Evolutionary conservation across 225 moss, liverwort and hornwort species (phyloP).

Genomic region (Physcomitrium patens): DNA sequence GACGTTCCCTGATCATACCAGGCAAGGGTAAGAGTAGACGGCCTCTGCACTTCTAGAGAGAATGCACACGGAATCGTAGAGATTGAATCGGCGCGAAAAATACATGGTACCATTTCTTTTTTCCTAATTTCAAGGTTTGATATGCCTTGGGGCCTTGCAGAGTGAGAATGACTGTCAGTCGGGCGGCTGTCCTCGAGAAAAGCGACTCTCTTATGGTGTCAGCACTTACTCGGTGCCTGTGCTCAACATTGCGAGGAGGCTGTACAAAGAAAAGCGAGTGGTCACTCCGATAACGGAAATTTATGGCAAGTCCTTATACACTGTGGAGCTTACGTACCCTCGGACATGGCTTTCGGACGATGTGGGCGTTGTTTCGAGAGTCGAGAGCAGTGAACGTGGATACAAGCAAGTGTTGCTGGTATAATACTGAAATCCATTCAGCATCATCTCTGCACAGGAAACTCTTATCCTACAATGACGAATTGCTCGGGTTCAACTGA

Average conservation of each 20-base stretch:
- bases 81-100: no score
- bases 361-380: conserved; percentile 24
- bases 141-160: conserved; percentile 17
- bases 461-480: no score
- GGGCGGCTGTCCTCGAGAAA: conserved; percentile 11
- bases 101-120: no score
- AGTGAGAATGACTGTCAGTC: conserved; percentile 22
- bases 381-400: conserved; percentile 46
- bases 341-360: conserved; percentile 40
- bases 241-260: conserved; percentile 22
- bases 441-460: no score
- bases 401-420: conserved; percentile 34
- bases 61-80: no score
- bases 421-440: background rate
- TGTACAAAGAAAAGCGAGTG: conserved; percentile 37
- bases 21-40: background rate
- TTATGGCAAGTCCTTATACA: conserved; percentile 33
- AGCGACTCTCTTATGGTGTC: conserved; percentile 41
- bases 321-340: conserved; percentile 39
- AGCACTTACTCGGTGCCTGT: conserved; percentile 38
- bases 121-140: background rate
- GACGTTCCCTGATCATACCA: background rate
- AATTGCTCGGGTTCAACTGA: no score
- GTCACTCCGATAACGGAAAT: conserved; percentile 33
- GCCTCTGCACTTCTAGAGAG: no score